Base-by-base conservation (phyloP, 805 yeast genomes). In the Dipodascus albidus region DNA sequence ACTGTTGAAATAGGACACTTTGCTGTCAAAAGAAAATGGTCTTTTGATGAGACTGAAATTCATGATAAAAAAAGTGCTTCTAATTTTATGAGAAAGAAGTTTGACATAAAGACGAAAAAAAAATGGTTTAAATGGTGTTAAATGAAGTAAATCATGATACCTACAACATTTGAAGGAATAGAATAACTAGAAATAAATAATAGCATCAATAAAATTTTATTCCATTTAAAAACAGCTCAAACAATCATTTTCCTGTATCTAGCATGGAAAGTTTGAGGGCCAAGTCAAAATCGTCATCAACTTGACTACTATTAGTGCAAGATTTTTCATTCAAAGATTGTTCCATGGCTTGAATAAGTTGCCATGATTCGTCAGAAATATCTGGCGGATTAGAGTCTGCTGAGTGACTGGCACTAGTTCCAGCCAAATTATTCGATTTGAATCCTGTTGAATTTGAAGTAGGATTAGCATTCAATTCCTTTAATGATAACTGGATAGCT, bases 401-500 rank as follows among this genome's bases (percentile, higher is more conserved):
- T 6, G 33, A 27, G 33, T 27, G 33, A 38, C 44, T 38, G 3
- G 20, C 20, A 17, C 44, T 38, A n/a, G 44, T 11, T 4, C 44
- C 20, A n/a, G 44, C 17, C 15, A 9, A 9, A 6, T 17, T 17
- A 38, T 38, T 38, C 20, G 17, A n/a, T 4, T 38, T 4, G 20
- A 38, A 17, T 4, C n/a, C 44, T n/a, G 20, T 19, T n/a, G 44
- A 11, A 38, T 38, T 38, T n/a, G n/a, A 38, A n/a, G 44, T 19
- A 38, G 44, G 44, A 17, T 38, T 38, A 14, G 44, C 44, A 38
- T 38, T 38, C 6, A 53, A 33, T 9, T 49, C 52, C 27, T 27
- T 48, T 51, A 57, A 47, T 15, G 61, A 58, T 4, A 54, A 47
- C 51, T 52, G 55, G 15, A 58, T 54, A 11, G 61, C 61, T 9